Evolutionary conservation across 805 yeast species (phyloP).

Genomic region (Sugiyamaella americana): DNA sequence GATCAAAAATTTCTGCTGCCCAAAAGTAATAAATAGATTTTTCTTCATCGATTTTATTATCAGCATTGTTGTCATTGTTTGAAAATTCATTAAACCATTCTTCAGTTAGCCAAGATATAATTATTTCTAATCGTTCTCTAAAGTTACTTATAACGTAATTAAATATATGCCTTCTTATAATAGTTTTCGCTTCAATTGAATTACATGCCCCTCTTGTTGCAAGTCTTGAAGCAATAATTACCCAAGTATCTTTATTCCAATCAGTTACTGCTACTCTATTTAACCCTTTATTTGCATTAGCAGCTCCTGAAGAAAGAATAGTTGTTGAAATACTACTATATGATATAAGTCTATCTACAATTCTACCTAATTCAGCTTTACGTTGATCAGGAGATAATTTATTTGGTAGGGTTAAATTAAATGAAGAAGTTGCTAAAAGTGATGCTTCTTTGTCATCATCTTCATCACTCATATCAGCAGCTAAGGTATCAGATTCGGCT

Average conservation of each 20-base stretch:
- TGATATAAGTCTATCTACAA: constrained; percentile 21
- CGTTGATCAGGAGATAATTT: constrained; percentile 17
- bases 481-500: constrained; percentile 14
- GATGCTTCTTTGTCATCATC: constrained; percentile 28
- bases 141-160: constrained; percentile 69
- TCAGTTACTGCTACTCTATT: constrained; percentile 37
- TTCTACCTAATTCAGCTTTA: constrained; percentile 12
- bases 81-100: constrained; percentile 72
- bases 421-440: constrained; percentile 37
- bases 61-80: constrained; percentile 18
- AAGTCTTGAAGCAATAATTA: constrained; percentile 63
- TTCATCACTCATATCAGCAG: constrained; percentile 18
- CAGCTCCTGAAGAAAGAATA: constrained; percentile 15
- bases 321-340: constrained; percentile 15
- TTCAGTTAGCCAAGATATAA: constrained; percentile 90
- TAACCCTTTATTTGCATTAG: constrained; percentile 20
- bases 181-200: constrained; percentile 27
- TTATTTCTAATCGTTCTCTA: constrained; percentile 61
- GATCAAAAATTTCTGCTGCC: constrained; percentile 66
- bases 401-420: constrained; percentile 52
- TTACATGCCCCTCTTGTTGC: constrained; percentile 69
- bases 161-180: constrained; percentile 64
- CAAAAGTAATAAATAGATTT: constrained; percentile 50
- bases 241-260: constrained; percentile 71
- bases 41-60: constrained; percentile 15